phyloP scores from a whole-genome alignment of 2,329 filamentous ascomycete genomes.

The Botrytis squamosa region DNA sequence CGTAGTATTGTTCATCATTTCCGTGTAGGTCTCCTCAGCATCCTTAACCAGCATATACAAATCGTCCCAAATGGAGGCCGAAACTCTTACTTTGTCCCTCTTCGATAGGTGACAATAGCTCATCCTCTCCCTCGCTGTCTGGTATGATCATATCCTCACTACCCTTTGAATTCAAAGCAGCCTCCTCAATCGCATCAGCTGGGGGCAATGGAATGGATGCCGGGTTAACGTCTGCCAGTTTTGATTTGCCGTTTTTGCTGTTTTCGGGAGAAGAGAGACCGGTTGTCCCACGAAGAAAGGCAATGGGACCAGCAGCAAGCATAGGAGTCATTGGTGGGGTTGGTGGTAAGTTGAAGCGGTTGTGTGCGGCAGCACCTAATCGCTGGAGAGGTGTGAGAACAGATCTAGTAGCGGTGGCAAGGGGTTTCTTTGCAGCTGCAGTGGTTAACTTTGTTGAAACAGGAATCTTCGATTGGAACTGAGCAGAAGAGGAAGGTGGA shows the following conservation, averaged over 20 bases:
- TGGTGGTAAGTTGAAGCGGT: slow-evolving; percentile 29
- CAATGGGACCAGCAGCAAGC: slow-evolving; percentile 15
- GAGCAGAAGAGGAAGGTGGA: slow-evolving; percentile 29
- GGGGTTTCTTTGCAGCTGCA: slow-evolving; percentile 21
- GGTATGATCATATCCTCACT: slow-evolving; percentile 54
- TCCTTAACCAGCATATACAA: slow-evolving; percentile 24
- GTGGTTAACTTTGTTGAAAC: slow-evolving; percentile 31
- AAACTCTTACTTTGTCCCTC: background rate
- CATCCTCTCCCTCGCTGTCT: slow-evolving; percentile 47
- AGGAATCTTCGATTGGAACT: slow-evolving; percentile 33
- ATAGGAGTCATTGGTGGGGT: slow-evolving; percentile 36
- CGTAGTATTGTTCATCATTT: background rate
- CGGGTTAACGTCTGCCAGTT: slow-evolving; percentile 33
- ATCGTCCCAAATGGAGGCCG: slow-evolving; percentile 23
- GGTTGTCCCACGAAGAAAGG: slow-evolving; percentile 21
- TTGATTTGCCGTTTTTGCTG: slow-evolving; percentile 4
- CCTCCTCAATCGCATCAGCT: slow-evolving; percentile 31
- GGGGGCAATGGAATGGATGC: slow-evolving; percentile 41
- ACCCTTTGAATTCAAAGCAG: slow-evolving; percentile 39
- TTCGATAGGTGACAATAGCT: slow-evolving; percentile 28
- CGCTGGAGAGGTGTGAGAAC: slow-evolving; percentile 38
- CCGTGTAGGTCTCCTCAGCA: background rate
- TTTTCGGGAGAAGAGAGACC: slow-evolving; percentile 35
- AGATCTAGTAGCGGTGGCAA: background rate
- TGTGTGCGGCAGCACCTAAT: slow-evolving; percentile 34